Evolutionary conservation across 805 yeast species (phyloP).

Genomic region (Hermanozyma aechmeae): DNA sequence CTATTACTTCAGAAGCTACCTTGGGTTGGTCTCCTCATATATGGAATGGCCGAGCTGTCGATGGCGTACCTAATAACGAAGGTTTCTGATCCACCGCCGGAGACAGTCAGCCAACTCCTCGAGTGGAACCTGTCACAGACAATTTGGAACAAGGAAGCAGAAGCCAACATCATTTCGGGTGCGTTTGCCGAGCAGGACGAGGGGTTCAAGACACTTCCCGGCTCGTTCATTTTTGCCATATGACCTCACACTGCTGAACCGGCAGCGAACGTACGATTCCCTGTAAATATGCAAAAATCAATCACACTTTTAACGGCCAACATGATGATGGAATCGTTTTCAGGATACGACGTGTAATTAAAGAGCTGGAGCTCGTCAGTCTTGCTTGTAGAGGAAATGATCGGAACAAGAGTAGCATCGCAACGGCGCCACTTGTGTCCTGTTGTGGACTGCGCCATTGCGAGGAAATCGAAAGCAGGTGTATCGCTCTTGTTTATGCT

Average conservation of each 20-base stretch:
- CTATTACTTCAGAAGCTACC: constrained; percentile 32
- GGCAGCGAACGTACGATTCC: constrained; percentile 21
- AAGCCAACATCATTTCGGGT: constrained; percentile 12
- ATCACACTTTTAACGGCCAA: constrained; percentile 10
- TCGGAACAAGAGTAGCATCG: constrained; percentile 25
- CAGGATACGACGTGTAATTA: constrained; percentile 15
- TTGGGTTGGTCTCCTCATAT: constrained; percentile 36
- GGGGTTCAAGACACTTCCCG: constrained; percentile 17
- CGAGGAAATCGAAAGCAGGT: constrained; percentile 5
- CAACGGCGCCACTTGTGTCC: constrained; percentile 31
- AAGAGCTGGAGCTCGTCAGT: constrained; percentile 23
- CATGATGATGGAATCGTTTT: constrained; percentile 1
- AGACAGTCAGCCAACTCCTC: constrained; percentile 12
- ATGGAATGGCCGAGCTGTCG: constrained; percentile 45
- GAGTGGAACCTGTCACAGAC: constrained; percentile 14
- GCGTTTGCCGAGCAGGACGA: constrained; percentile 11
- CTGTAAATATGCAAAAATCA: constrained; percentile 26
- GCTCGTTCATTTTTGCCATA: constrained; percentile 9
- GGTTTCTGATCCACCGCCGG: constrained; percentile 38
- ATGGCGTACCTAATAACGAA: constrained; percentile 47
- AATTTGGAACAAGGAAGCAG: constrained; percentile 7
- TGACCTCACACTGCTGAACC: constrained; percentile 4
- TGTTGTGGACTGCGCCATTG: constrained; percentile 16
- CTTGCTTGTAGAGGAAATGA: constrained; percentile 21
- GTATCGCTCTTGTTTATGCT: constrained; percentile 7